Percentiles rank a stretch among this genome's conserved stretches.
Evolutionary conservation across 192 early-diverging fungal species (phyloP).

Genomic region (Coemansia asiatica): DNA sequence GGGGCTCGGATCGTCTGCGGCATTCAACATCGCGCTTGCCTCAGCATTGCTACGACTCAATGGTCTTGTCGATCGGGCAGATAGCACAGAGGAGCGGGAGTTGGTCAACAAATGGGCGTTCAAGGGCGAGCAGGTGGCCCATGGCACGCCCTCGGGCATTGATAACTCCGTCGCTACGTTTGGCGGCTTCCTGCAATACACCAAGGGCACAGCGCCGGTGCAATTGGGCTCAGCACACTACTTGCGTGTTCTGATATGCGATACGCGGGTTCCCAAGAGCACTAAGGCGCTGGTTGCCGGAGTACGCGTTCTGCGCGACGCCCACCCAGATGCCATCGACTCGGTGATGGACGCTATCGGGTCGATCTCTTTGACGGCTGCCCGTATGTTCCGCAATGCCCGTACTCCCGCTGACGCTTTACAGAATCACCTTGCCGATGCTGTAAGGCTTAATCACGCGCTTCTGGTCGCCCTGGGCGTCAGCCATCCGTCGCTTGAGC

Average conservation of each 20-base stretch:
- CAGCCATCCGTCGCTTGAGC: conserved; percentile 81
- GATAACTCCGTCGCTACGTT: conserved; percentile 90
- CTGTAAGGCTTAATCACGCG: conserved; percentile 85
- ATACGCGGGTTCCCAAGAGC: conserved; percentile 86
- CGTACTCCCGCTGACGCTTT: neutral
- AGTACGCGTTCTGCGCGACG: conserved; percentile 62
- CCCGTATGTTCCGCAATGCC: conserved; percentile 24
- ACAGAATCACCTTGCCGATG: conserved; percentile 40
- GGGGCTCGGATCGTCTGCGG: conserved; percentile 95
- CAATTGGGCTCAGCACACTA: conserved; percentile 60
- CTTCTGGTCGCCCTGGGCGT: conserved; percentile 78
- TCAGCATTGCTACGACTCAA: conserved; percentile 69
- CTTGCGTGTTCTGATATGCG: conserved; percentile 79
- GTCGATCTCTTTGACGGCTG: conserved; percentile 53
- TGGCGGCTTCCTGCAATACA: conserved; percentile 79
- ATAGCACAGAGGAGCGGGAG: conserved; percentile 29
- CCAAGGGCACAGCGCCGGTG: conserved; percentile 58
- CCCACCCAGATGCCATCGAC: conserved; percentile 61
- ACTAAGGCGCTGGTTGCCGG: conserved; percentile 84
- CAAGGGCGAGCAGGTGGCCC: conserved; percentile 89
- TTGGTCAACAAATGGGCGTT: conserved; percentile 90
- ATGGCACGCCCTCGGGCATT: conserved; percentile 92
- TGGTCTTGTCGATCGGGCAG: conserved; percentile 32
- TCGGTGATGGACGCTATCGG: conserved; percentile 71
- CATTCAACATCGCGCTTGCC: conserved; percentile 79